Base-by-base conservation (phyloP, 108 stramenopile genomes). In the Epithemia pelagica region DNA sequence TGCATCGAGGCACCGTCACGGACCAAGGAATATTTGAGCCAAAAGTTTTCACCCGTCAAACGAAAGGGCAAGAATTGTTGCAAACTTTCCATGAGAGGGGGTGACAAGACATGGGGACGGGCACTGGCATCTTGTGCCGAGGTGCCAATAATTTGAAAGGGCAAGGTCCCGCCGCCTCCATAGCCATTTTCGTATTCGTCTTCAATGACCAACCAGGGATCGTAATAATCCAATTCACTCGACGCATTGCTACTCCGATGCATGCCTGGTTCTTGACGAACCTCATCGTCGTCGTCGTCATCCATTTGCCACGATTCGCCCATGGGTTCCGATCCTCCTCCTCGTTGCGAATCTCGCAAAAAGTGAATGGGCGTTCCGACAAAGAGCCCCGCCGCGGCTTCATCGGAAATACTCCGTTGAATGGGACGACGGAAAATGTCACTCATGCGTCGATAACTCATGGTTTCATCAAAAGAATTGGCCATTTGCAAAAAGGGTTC, bases 81-180 rank as follows among this genome's bases (percentile, higher is more conserved):
- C 1, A 92, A 65, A 62, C 84, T 84, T 55, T 92, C 88, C 91
- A 92, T 89, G 27, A 92, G 62, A 7, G 88, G 88, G 0, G 91
- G 91, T 55, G 74, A 76, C 28, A 92, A 73, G 1, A 92, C 91
- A 70, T 92, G 91, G 20, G 91, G 91, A 8, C 66, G 57, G 0
- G 85, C 67, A 15, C 65, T 30, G 10, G 65, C 71, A 53, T 91
- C 90, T 53, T 84, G 76, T 25, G 76, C 82, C 22, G 68, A 71
- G 0, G 90, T 91, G 27, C 90, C 90, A 21, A 91, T 53, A 31
- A 91, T 91, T 33, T 59, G 67, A 78, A 91, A 91, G 3, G 73
- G 79, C 21, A 82, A 56, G 0, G 82, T 77, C 22, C 83, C 83
- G n/a, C 76, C 77, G 32, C 80, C 85, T 10, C 89, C 89, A 60